These are phyloP conservation scores for Trapa bicornis DNA, from an alignment of 345 rosid genomes.

Conservation along the genomic window DNA sequence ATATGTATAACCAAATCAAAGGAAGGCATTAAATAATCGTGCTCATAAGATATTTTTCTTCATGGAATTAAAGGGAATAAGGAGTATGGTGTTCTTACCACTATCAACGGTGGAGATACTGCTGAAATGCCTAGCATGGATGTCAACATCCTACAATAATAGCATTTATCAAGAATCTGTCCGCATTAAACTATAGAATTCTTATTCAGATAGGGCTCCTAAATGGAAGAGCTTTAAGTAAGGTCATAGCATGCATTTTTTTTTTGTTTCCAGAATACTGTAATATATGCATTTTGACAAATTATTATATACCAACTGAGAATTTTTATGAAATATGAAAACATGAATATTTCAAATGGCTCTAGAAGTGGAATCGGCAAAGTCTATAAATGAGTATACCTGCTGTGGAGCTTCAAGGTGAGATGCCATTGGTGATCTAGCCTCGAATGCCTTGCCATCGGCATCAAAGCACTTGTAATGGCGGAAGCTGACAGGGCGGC, in stretches of 20 bases:
- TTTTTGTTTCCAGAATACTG: not conserved
- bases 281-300: not conserved
- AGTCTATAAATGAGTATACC: constrained; percentile 30
- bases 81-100: constrained; percentile 30
- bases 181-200: not conserved
- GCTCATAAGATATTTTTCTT: not conserved
- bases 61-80: no score
- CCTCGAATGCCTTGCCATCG: constrained; percentile 21
- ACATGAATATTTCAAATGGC: no score
- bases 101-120: constrained; percentile 82
- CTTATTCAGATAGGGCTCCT: not conserved
- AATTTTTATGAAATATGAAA: no score
- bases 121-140: constrained; percentile 91
- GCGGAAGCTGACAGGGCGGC: no score
- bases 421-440: constrained; percentile 23
- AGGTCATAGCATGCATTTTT: not conserved
- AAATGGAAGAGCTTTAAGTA: not conserved
- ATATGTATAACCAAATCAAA: constrained; percentile 3
- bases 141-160: constrained; percentile 50
- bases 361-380: no score
- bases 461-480: no score
- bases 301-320: not conserved
- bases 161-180: not conserved
- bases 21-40: no score
- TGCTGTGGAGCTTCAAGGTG: constrained; percentile 42